Conservation (phyloP, 75 land plant genomes). For the Cryptomeria japonica region DNA sequence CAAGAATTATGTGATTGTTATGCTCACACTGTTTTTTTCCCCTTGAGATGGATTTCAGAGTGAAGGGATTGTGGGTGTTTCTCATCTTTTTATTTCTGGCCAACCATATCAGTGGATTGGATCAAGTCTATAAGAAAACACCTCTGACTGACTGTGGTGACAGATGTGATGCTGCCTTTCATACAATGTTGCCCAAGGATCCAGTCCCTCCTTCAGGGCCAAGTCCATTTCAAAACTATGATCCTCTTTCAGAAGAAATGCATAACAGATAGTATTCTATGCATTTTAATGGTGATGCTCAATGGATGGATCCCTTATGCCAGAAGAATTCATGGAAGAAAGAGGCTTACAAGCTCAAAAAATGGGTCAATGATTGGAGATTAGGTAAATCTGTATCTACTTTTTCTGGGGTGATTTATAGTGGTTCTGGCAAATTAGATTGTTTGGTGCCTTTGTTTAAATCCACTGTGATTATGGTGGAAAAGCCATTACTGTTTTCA, state of each 20-base stretch:
- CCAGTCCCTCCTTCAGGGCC: constrained; percentile 9
- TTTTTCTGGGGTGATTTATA: background rate
- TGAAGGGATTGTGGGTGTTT: background rate
- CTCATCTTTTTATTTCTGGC: background rate
- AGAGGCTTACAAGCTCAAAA: background rate
- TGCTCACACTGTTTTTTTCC: background rate
- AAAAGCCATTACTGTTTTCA: background rate
- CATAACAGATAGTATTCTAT: background rate
- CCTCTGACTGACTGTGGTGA: background rate
- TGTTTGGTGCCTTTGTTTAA: background rate
- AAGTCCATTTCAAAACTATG: background rate
- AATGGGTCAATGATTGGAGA: background rate
- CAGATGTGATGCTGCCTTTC: background rate
- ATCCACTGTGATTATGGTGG: background rate
- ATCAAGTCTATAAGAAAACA: background rate
- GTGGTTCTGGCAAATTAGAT: background rate
- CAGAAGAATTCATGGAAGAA: background rate
- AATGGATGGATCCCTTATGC: background rate
- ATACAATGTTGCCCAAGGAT: background rate
- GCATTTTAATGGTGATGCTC: background rate
- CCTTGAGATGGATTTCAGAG: background rate
- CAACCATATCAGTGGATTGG: background rate
- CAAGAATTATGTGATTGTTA: background rate
- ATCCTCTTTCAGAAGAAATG: background rate
- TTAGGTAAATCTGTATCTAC: background rate